phyloP scores from a whole-genome alignment of 176 grass and related monocot species.

The Oryza australiensis region DNA sequence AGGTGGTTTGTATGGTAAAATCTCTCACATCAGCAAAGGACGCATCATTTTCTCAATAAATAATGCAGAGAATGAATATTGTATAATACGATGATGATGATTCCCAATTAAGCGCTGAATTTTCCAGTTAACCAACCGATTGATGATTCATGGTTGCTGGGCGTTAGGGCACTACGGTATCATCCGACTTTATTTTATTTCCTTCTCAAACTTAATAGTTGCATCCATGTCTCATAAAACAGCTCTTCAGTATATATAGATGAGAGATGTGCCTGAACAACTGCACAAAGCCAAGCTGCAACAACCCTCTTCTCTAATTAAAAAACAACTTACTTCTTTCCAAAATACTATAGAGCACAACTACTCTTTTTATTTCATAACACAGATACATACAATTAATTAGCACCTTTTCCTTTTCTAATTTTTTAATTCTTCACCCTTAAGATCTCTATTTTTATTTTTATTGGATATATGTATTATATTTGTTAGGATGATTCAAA shows the following conservation, averaged over 20 bases:
- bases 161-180: not conserved
- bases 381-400: no score
- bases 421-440: no score
- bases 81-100: not conserved
- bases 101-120: conserved; percentile 31
- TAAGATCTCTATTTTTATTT: no score
- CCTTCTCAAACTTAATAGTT: no score
- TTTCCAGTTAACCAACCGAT: conserved; percentile 9
- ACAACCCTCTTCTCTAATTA: no score
- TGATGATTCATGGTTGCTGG: conserved; percentile 3
- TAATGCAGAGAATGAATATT: not conserved
- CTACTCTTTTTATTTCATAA: no score
- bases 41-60: not conserved
- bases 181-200: not conserved
- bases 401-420: no score
- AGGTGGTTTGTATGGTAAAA: not conserved
- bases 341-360: no score
- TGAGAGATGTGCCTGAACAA: not conserved
- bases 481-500: no score
- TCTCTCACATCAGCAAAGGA: not conserved
- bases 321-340: no score
- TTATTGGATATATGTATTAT: no score
- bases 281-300: no score
- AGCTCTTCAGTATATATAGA: not conserved
- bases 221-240: not conserved